Base-by-base conservation (phyloP, 768 basidiomycete genomes). In the Phylloporus sp. region DNA sequence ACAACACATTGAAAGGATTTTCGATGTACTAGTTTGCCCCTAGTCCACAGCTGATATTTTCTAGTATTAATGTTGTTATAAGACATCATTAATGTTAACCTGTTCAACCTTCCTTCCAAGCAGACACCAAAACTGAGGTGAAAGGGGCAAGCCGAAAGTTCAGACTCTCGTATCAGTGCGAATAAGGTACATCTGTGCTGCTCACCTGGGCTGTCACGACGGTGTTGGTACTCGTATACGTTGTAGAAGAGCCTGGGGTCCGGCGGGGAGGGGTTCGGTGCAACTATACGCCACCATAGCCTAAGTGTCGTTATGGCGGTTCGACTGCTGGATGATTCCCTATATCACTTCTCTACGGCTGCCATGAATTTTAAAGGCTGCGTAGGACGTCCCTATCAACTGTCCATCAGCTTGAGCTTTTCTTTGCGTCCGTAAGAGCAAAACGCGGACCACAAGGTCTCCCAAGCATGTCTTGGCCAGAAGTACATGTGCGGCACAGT, bases 41-140 rank as follows among this genome's bases (percentile, higher is more conserved):
- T 64, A 56, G 55, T 59, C 56, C 50, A 44, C 53, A 53, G 34
- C 52, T 48, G 56, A 51, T 63, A 58, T 29, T 39, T 37, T 51
- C 36, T 42, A 49, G 51, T 57, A 61, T 57, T 60, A 66, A 66
- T 66, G 62, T 59, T 64, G 56, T 62, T 64, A n/a, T 61, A 64
- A 49, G n/a, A 41, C 58, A 52, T 58, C 55, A 53, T 57, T 66
- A 68, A 62, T 68, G 48, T 48, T 42, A 53, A 50, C 18, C 17
- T 60, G 57, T 64, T 65, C 38, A n/a, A n/a, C n/a, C n/a, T n/a
- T n/a, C n/a, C n/a, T n/a, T n/a, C n/a, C n/a, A n/a, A n/a, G n/a
- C n/a, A n/a, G n/a, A n/a, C n/a, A n/a, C n/a, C n/a, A n/a, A 27
- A 26, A 9, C 11, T 15, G 26, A 21, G 27, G 11, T 28, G 18